phyloP scores from a whole-genome alignment of 345 rosid genomes.

The Acer yangbiense region DNA sequence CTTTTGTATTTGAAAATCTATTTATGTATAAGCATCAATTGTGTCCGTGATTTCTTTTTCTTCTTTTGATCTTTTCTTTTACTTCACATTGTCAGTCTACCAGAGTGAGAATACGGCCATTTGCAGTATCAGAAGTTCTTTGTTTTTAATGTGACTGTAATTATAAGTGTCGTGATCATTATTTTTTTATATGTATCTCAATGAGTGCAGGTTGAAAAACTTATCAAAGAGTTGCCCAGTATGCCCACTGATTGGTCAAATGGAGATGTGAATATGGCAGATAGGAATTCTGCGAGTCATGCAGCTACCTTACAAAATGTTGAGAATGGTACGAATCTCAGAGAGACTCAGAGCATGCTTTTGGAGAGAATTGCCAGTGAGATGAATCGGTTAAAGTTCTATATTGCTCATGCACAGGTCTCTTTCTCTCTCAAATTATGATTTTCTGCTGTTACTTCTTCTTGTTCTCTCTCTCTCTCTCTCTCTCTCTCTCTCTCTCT shows the following conservation, averaged over 20 bases:
- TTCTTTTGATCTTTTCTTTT: background rate
- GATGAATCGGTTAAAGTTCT: constrained; percentile 96
- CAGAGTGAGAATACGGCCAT: background rate
- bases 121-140: background rate
- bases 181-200: constrained; percentile 3
- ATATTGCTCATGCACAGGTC: constrained; percentile 94
- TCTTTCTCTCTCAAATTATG: constrained; percentile 32
- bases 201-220: constrained; percentile 81
- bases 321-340: constrained; percentile 75
- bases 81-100: background rate
- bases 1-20: background rate
- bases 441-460: background rate
- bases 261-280: constrained; percentile 52
- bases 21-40: background rate
- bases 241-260: constrained; percentile 82
- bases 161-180: background rate
- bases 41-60: background rate
- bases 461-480: background rate
- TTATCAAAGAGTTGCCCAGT: constrained; percentile 87
- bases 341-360: constrained; percentile 97
- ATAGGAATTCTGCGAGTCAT: constrained; percentile 44
- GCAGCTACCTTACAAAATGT: constrained; percentile 42
- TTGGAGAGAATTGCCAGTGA: constrained; percentile 97
- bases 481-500: too few relatives aligned
- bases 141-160: background rate